phyloP scores from a whole-genome alignment of 192 early-diverging fungal genomes.

The Globomyces pollinis-pini region DNA sequence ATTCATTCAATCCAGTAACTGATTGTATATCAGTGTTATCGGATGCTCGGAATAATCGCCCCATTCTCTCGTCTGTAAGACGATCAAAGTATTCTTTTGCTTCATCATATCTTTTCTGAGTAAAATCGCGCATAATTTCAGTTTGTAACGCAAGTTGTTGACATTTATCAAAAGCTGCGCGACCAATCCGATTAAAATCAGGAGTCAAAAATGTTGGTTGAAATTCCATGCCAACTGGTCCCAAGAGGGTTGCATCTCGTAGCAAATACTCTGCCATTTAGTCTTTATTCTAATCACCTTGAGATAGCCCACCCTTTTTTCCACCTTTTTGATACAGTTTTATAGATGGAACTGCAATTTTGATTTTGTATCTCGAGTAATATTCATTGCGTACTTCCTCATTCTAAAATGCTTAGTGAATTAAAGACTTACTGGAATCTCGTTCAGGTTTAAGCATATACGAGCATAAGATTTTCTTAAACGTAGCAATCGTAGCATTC shows the following conservation, averaged over 20 bases:
- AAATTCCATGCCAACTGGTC: constrained; percentile 37
- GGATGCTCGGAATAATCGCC: constrained; percentile 39
- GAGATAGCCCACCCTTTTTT: no score
- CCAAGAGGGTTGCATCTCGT: constrained; percentile 34
- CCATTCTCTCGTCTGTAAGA: constrained; percentile 43
- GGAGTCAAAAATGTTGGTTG: constrained; percentile 36
- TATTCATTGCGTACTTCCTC: constrained; percentile 31
- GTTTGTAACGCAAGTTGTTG: constrained; percentile 34
- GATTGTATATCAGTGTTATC: constrained; percentile 32
- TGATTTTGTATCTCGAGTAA: constrained; percentile 40
- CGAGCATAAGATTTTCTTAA: constrained; percentile 34
- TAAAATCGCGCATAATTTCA: constrained; percentile 37
- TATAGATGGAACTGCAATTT: constrained; percentile 36
- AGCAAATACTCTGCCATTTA: constrained; percentile 23
- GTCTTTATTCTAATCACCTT: no score
- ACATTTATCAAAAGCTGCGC: constrained; percentile 37
- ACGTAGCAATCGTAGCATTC: constrained; percentile 26
- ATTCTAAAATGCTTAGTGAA: neutral
- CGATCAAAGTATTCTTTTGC: constrained; percentile 28
- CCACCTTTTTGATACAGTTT: constrained; percentile 40
- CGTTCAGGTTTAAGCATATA: constrained; percentile 14
- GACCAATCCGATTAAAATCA: constrained; percentile 6
- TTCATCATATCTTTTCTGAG: constrained; percentile 21
- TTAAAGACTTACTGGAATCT: constrained; percentile 10
- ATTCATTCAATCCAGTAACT: constrained; percentile 20